Conservation (phyloP, 106 monocot species). For the Acorus gramineus region DNA sequence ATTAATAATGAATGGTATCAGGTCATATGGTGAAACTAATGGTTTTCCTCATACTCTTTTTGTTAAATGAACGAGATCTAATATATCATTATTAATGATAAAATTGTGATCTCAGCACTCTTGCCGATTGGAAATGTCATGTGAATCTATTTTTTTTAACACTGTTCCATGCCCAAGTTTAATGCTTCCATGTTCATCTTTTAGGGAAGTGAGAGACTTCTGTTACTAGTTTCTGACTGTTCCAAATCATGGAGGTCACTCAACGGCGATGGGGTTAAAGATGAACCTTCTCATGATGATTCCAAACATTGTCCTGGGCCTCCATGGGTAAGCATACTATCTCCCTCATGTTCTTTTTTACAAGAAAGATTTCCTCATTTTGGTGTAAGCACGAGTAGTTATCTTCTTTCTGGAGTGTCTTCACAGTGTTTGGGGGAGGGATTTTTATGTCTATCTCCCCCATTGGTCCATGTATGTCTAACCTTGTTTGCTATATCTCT, state of each 20-base stretch:
- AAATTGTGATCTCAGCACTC: no score
- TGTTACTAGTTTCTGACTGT: conserved; percentile 46
- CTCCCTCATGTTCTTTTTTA: neutral
- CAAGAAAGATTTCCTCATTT: neutral
- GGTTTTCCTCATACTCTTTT: neutral
- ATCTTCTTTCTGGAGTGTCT: no score
- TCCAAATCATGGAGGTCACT: conserved; percentile 27
- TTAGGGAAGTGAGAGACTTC: conserved; percentile 59
- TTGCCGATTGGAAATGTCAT: no score
- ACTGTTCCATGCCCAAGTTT: neutral
- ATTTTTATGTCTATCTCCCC: no score
- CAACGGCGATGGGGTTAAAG: conserved; percentile 1
- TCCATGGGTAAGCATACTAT: conserved; percentile 34
- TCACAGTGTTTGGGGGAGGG: no score
- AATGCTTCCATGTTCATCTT: neutral
- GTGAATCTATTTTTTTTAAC: no score
- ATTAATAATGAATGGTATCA: no score
- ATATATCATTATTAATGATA: no score
- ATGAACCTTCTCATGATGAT: neutral
- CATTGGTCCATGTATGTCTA: no score
- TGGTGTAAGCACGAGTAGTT: neutral
- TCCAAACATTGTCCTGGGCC: conserved; percentile 1
- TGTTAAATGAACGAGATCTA: no score
- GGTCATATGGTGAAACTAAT: no score
- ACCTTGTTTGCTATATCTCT: no score